Evolutionary conservation across 495 filamentous ascomycete genomes (phyloP).

Genomic region (Beverwykella pulmonaria): DNA sequence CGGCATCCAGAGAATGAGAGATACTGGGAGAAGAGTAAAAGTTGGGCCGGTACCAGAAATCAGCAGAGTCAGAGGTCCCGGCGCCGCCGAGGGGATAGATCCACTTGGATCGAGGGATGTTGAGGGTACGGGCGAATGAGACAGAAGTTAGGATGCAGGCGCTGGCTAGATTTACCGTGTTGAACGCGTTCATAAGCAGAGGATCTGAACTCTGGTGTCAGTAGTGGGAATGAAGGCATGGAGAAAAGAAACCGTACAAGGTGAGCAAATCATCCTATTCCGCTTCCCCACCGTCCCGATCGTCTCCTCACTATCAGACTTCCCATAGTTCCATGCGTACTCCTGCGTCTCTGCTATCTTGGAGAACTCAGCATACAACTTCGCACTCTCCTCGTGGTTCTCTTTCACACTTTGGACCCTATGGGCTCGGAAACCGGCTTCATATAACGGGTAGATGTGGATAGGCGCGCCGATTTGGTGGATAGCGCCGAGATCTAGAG

Average conservation of each 20-base stretch:
- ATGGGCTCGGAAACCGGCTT: conserved; percentile 56
- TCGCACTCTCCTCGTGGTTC: conserved; percentile 53
- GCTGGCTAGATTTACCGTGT: conserved; percentile 58
- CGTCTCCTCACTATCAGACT: conserved; percentile 42
- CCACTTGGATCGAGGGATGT: conserved; percentile 55
- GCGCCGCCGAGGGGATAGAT: conserved; percentile 61
- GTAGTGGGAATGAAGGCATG: background rate
- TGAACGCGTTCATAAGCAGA: conserved; percentile 64
- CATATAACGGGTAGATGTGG: conserved; percentile 60
- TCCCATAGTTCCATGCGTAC: conserved; percentile 54
- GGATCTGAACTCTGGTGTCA: conserved; percentile 50
- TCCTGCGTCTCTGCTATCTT: conserved; percentile 51
- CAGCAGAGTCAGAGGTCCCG: conserved; percentile 52
- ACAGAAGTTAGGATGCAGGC: conserved; percentile 57
- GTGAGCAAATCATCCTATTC: conserved; percentile 60
- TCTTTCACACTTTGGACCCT: conserved; percentile 52
- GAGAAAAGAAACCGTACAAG: conserved; percentile 45
- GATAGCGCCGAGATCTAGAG: conserved; percentile 47
- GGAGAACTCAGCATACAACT: conserved; percentile 56
- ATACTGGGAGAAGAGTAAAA: conserved; percentile 55
- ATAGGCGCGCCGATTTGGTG: conserved; percentile 57
- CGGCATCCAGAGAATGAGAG: conserved; percentile 55
- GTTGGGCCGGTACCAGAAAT: conserved; percentile 59
- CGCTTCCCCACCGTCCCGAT: conserved; percentile 53
- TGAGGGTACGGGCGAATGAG: conserved; percentile 53